These are phyloP conservation scores for Trichoderma guizhouense DNA, from an alignment of 2,329 filamentous ascomycete species.

Conservation along the genomic window DNA sequence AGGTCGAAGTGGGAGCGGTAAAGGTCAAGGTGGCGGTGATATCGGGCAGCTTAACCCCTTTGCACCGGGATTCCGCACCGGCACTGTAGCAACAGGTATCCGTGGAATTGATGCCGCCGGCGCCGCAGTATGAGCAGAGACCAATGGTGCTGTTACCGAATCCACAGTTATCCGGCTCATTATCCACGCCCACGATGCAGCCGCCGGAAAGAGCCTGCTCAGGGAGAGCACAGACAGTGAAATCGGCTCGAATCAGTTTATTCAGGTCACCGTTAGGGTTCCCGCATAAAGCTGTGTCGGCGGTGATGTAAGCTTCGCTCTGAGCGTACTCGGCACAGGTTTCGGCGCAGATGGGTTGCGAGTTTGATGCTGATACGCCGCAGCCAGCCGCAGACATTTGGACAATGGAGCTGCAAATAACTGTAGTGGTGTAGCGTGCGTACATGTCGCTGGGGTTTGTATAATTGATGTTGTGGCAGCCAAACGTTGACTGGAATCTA, in stretches of 20 bases:
- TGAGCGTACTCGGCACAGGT: conserved; percentile 83
- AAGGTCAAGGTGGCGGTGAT: conserved; percentile 68
- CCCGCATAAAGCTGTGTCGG: conserved; percentile 70
- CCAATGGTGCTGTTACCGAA: conserved; percentile 69
- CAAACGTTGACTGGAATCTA: conserved; percentile 79
- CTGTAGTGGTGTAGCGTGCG: conserved; percentile 86
- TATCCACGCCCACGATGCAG: conserved; percentile 73
- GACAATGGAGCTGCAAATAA: conserved; percentile 90
- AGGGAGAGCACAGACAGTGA: conserved; percentile 82
- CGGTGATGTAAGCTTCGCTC: conserved; percentile 81
- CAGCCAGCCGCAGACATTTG: conserved; percentile 80
- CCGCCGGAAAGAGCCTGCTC: conserved; percentile 69
- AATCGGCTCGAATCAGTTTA: conserved; percentile 83
- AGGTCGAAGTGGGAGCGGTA: conserved; percentile 44
- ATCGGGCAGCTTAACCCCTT: conserved; percentile 72
- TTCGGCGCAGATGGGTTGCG: conserved; percentile 80
- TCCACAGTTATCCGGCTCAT: conserved; percentile 85
- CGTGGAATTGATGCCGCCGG: conserved; percentile 83
- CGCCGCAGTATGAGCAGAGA: conserved; percentile 81
- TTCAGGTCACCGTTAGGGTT: conserved; percentile 63
- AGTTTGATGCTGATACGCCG: conserved; percentile 58
- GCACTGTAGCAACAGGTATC: conserved; percentile 92
- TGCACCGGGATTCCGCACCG: conserved; percentile 69
- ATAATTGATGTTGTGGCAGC: conserved; percentile 74
- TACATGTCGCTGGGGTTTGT: conserved; percentile 79